Percentiles rank a stretch among this genome's conserved stretches.
Evolutionary conservation across 352 stramenopile genomes (phyloP).

Genomic region (Thalassiosira mediterranea): DNA sequence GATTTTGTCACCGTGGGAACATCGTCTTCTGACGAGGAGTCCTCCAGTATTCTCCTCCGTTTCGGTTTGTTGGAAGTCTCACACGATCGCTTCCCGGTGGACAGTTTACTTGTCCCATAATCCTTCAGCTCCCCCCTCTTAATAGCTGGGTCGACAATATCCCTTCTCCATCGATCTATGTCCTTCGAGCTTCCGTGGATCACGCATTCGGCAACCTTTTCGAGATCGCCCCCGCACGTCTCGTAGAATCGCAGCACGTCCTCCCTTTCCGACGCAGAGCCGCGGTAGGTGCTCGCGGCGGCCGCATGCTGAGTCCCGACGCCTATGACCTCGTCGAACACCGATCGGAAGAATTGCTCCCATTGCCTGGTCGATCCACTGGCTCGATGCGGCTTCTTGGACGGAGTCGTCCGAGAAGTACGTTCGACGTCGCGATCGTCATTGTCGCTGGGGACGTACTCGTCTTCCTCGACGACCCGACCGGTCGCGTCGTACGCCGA

Average conservation of each 20-base stretch:
- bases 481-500: constrained; percentile 88
- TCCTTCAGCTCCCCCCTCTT: constrained; percentile 35
- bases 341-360: constrained; percentile 43
- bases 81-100: background rate
- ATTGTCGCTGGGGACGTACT: background rate
- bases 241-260: constrained; percentile 53
- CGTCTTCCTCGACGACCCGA: constrained; percentile 19
- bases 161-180: constrained; percentile 32
- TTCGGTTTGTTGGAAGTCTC: background rate
- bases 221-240: constrained; percentile 39
- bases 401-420: too few species aligned
- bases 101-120: background rate
- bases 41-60: constrained; percentile 10
- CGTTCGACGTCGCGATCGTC: background rate
- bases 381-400: background rate
- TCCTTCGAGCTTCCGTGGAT: constrained; percentile 19
- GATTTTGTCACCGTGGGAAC: background rate
- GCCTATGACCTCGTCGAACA: constrained; percentile 36
- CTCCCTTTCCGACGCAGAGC: constrained; percentile 15
- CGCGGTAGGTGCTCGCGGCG: constrained; percentile 20
- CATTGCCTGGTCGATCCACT: constrained; percentile 14
- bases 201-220: constrained; percentile 49
- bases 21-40: constrained; percentile 30
- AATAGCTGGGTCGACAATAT: constrained; percentile 37
- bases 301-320: constrained; percentile 12